Conservation (phyloP, 495 filamentous ascomycete genomes). For the Penicillium silybi region DNA sequence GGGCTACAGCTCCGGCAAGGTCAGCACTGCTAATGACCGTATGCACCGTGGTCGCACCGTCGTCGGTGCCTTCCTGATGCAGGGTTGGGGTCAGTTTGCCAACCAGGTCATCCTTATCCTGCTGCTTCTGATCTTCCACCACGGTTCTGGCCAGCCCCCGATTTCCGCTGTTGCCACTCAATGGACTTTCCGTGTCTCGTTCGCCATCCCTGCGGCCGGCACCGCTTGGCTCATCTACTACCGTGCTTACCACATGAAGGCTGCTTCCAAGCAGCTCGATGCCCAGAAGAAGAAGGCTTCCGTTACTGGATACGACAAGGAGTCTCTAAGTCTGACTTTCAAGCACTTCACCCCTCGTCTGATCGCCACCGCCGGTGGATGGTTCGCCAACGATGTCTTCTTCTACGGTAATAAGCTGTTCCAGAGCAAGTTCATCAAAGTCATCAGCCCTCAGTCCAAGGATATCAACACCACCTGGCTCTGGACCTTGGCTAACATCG, state of each 20-base stretch:
- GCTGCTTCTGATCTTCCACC: slow-evolving; percentile 73
- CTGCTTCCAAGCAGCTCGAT: slow-evolving; percentile 64
- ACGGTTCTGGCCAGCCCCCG: slow-evolving; percentile 61
- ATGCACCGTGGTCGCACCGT: slow-evolving; percentile 89
- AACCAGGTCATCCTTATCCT: slow-evolving; percentile 84
- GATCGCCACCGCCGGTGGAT: slow-evolving; percentile 73
- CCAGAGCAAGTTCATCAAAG: slow-evolving; percentile 75
- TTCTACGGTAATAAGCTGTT: slow-evolving; percentile 98
- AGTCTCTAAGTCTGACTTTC: slow-evolving; percentile 69
- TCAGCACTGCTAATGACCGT: slow-evolving; percentile 82
- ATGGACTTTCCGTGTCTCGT: slow-evolving; percentile 80
- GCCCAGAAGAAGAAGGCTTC: slow-evolving; percentile 74
- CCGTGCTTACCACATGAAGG: slow-evolving; percentile 81
- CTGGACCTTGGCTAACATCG: slow-evolving; percentile 81
- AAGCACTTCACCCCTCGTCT: slow-evolving; percentile 74
- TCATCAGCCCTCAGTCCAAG: slow-evolving; percentile 55
- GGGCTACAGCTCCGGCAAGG: slow-evolving; percentile 70
- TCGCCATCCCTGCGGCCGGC: slow-evolving; percentile 77
- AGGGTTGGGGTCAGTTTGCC: slow-evolving; percentile 88
- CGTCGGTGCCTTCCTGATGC: slow-evolving; percentile 89
- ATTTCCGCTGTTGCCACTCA: slow-evolving; percentile 66
- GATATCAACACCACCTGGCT: slow-evolving; percentile 76
- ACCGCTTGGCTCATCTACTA: slow-evolving; percentile 91
- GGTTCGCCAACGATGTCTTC: slow-evolving; percentile 91
- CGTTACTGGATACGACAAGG: slow-evolving; percentile 78